A percentile compares a stretch with the other conserved stretches of the same genome.
Evolutionary conservation across 805 yeast species (phyloP).

Genomic region (Pichia kluyveri): DNA sequence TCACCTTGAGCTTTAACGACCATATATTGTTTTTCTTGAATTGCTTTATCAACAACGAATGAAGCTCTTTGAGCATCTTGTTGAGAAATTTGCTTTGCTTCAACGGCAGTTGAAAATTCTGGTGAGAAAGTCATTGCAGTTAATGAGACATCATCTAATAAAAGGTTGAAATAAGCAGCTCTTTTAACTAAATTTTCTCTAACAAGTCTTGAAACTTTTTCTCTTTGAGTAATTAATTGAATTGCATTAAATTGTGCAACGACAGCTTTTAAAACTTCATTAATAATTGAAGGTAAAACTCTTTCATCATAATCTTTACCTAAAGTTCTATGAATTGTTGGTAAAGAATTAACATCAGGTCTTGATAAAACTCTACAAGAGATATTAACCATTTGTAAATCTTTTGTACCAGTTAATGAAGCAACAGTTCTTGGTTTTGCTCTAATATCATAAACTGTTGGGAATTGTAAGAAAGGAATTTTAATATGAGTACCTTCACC

Average conservation of each 20-base stretch:
- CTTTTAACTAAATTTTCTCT: constrained; percentile 87
- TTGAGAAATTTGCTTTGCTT: constrained; percentile 98
- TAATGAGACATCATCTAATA: constrained; percentile 90
- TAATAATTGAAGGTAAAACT: constrained; percentile 92
- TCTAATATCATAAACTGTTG: constrained; percentile 87
- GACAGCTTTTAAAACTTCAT: constrained; percentile 92
- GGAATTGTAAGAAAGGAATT: constrained; percentile 91
- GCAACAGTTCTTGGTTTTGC: constrained; percentile 97
- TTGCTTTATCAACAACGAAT: constrained; percentile 90
- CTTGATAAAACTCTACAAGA: constrained; percentile 96
- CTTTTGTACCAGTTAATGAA: constrained; percentile 95
- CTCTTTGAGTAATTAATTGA: constrained; percentile 98
- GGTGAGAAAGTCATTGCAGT: constrained; percentile 97
- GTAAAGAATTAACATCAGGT: constrained; percentile 73
- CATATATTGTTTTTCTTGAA: constrained; percentile 94
- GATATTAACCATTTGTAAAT: constrained; percentile 96
- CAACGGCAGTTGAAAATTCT: constrained; percentile 95
- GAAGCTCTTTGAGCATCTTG: constrained; percentile 99
- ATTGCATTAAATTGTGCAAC: constrained; percentile 99
- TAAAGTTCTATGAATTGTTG: constrained; percentile 81
- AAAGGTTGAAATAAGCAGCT: constrained; percentile 80
- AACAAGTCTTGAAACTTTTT: constrained; percentile 83
- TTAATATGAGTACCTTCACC: constrained; percentile 93
- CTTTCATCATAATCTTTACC: constrained; percentile 96
- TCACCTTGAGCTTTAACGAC: constrained; percentile 98